Evolutionary conservation across 108 stramenopile species (phyloP).

Genomic region (Cyclotella kingstonii): DNA sequence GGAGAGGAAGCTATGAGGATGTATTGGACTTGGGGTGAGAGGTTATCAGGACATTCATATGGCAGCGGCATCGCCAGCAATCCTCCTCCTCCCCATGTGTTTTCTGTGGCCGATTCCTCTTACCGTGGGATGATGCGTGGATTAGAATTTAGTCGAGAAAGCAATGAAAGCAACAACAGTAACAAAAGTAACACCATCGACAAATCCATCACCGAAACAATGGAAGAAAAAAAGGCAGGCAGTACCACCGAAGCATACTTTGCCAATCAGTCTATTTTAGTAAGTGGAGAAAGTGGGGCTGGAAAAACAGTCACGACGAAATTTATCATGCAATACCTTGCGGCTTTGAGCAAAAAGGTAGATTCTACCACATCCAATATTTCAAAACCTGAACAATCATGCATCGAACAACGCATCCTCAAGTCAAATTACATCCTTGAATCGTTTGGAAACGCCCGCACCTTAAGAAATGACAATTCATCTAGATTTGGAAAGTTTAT

Average conservation of each 20-base stretch:
- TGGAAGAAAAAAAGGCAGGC: conserved; percentile 6
- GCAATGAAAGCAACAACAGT: conserved; percentile 1
- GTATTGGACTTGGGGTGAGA: conserved; percentile 37
- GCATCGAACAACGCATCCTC: conserved; percentile 65
- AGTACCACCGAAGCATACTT: background rate
- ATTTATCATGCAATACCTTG: conserved; percentile 82
- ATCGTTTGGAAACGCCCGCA: conserved; percentile 87
- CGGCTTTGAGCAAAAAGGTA: conserved; percentile 58
- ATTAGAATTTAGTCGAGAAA: conserved; percentile 43
- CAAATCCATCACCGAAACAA: no score
- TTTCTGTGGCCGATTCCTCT: conserved; percentile 88
- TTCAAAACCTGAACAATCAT: conserved; percentile 17
- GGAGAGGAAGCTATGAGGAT: conserved; percentile 33
- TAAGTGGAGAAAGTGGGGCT: conserved; percentile 81
- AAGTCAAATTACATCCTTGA: conserved; percentile 85
- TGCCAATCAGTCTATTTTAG: conserved; percentile 59
- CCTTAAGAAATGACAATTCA: conserved; percentile 85
- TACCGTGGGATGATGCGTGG: conserved; percentile 73
- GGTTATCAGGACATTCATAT: no score
- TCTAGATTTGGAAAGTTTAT: conserved; percentile 96
- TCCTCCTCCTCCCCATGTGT: conserved; percentile 83
- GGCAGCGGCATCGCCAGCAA: conserved; percentile 1
- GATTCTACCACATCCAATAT: no score
- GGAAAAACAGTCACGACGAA: conserved; percentile 90
- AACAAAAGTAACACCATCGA: background rate